phyloP scores from a whole-genome alignment of 2,329 filamentous ascomycete genomes.

The Pestalotiopsis sp. region DNA sequence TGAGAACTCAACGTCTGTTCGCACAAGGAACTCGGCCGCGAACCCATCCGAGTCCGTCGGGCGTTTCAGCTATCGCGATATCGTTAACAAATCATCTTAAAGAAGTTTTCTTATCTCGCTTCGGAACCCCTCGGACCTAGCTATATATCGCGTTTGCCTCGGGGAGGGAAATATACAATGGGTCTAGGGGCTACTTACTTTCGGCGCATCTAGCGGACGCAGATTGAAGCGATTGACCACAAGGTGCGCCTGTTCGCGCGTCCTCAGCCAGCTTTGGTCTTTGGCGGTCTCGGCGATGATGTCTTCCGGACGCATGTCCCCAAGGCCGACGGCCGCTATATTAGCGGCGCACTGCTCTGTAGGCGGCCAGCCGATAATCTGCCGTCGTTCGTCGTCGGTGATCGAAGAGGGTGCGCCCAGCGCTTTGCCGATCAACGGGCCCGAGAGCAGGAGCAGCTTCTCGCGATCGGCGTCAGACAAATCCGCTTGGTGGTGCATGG shows the following conservation, averaged over 20 bases:
- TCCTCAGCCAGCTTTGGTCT: background rate
- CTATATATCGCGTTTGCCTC: too few relatives aligned
- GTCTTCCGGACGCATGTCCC: background rate
- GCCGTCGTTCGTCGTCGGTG: background rate
- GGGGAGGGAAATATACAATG: background rate
- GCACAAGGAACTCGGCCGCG: background rate
- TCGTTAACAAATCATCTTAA: background rate
- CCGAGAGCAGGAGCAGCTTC: background rate
- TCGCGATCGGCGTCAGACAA: background rate
- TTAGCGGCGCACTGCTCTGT: background rate
- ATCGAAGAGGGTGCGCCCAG: background rate
- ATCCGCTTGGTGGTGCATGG: background rate
- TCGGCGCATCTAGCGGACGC: background rate
- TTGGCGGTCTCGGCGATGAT: background rate
- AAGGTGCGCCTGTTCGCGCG: conserved; percentile 1
- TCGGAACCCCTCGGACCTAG: background rate
- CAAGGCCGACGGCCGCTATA: conserved; percentile 6
- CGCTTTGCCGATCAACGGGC: background rate
- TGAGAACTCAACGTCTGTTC: background rate
- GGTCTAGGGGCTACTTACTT: background rate
- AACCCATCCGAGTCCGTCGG: background rate
- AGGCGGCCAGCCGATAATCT: conserved; percentile 4
- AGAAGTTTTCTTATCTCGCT: background rate
- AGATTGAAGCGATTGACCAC: background rate
- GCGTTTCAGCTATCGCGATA: background rate